Conservation (phyloP, 73 alveolate genomes). For the Urostyla sp. region DNA sequence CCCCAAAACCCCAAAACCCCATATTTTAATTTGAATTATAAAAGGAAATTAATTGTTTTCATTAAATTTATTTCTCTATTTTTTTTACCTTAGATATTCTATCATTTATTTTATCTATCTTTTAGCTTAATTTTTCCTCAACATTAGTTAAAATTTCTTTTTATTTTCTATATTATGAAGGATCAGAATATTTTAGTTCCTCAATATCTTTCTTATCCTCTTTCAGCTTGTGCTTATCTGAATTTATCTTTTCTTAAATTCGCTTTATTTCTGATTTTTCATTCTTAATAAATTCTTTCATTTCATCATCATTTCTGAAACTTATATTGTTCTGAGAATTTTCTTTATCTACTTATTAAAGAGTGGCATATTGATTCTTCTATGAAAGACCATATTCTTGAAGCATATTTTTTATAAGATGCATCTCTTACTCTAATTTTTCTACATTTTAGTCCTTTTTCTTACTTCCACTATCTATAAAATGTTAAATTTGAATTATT, state of each 20-base stretch:
- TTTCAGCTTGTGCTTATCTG: constrained; percentile 18
- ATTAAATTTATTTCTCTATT: constrained; percentile 12
- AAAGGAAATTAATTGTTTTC: too few species aligned
- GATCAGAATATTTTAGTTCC: constrained; percentile 12
- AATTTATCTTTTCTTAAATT: constrained; percentile 1
- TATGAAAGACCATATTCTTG: not conserved
- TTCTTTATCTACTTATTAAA: not conserved
- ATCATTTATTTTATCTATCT: constrained; percentile 34
- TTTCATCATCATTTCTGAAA: not conserved
- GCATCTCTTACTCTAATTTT: constrained; percentile 39
- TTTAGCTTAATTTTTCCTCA: constrained; percentile 12
- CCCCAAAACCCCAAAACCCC: constrained; percentile 37
- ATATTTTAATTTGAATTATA: not conserved
- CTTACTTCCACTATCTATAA: not conserved
- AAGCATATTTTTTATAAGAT: constrained; percentile 32
- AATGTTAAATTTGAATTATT: too few species aligned
- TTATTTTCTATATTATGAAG: constrained; percentile 3
- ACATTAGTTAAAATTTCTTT: constrained; percentile 4
- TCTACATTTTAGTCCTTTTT: not conserved
- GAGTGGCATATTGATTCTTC: not conserved
- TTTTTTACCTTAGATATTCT: constrained; percentile 8
- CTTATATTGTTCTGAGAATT: not conserved
- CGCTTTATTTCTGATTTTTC: constrained; percentile 35
- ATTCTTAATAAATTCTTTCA: constrained; percentile 2
- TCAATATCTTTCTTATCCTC: constrained; percentile 37